A percentile compares a stretch with the other conserved stretches of the same genome.
These are phyloP conservation scores for Neopestalotiopsis sp. DNA, from an alignment of 2,329 filamentous ascomycete genomes.

Conservation along the genomic window DNA sequence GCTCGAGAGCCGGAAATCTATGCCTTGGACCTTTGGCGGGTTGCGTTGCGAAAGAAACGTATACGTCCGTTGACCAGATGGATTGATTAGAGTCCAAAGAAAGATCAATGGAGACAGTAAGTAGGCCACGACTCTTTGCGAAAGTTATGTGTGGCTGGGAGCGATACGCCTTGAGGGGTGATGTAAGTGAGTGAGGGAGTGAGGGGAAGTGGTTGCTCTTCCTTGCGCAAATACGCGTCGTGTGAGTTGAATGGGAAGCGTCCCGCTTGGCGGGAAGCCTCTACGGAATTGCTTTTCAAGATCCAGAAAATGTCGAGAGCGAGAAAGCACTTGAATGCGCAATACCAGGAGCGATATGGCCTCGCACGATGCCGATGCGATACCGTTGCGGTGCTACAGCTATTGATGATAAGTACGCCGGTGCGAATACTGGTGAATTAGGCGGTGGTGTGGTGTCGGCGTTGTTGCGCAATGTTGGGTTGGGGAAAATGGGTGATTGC, in stretches of 20 bases:
- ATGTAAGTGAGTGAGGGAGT: background rate
- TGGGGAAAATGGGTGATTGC: background rate
- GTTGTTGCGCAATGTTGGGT: background rate
- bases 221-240: background rate
- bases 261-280: slow-evolving; percentile 20
- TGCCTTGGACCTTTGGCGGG: background rate
- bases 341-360: background rate
- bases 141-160: background rate
- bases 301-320: background rate
- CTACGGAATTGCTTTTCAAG: background rate
- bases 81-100: background rate
- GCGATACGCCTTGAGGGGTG: background rate
- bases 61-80: slow-evolving; percentile 5
- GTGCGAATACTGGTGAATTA: background rate
- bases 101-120: background rate
- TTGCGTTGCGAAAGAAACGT: background rate
- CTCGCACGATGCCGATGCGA: background rate
- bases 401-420: background rate
- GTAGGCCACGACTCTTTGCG: background rate
- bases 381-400: background rate
- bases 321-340: background rate
- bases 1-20: background rate
- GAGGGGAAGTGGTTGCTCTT: slow-evolving; percentile 8
- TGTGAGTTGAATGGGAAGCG: slow-evolving; percentile 8
- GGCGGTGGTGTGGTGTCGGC: background rate